Conservation (phyloP, 352 stramenopile species). For the Pythium aristosporum region DNA sequence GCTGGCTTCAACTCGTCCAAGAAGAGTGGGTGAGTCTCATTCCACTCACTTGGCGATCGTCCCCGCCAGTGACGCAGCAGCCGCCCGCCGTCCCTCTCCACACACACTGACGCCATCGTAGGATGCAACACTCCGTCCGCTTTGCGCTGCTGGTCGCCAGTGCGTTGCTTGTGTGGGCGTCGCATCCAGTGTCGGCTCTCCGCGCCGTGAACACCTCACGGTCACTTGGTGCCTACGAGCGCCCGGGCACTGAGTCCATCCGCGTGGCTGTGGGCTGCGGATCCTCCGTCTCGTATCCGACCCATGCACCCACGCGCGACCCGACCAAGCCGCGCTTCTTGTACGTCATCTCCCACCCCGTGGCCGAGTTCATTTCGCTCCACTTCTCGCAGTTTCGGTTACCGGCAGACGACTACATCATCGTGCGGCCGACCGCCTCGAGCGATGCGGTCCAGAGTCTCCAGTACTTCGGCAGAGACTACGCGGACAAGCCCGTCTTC, state of each 20-base stretch:
- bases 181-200: background rate
- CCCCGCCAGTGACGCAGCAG: background rate
- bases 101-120: background rate
- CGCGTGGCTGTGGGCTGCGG: conserved; percentile 15
- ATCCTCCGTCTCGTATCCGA: conserved; percentile 1
- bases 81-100: background rate
- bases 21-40: background rate
- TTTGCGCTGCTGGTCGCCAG: background rate
- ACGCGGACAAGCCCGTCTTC: conserved; percentile 19
- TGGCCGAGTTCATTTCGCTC: conserved; percentile 59
- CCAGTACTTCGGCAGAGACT: background rate
- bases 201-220: background rate
- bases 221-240: background rate
- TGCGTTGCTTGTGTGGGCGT: background rate
- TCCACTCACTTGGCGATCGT: conserved; percentile 6
- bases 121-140: background rate
- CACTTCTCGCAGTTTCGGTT: conserved; percentile 68
- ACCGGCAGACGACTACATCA: conserved; percentile 51
- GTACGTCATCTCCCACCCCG: conserved; percentile 42
- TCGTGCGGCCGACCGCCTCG: conserved; percentile 36
- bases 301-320: conserved; percentile 1
- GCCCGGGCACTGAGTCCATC: conserved; percentile 3
- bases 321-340: conserved; percentile 29
- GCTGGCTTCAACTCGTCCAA: no score
- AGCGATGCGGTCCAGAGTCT: conserved; percentile 18